phyloP scores from a whole-genome alignment of 202 grass and related monocot genomes.

The Cymbopogon flexuosus region DNA sequence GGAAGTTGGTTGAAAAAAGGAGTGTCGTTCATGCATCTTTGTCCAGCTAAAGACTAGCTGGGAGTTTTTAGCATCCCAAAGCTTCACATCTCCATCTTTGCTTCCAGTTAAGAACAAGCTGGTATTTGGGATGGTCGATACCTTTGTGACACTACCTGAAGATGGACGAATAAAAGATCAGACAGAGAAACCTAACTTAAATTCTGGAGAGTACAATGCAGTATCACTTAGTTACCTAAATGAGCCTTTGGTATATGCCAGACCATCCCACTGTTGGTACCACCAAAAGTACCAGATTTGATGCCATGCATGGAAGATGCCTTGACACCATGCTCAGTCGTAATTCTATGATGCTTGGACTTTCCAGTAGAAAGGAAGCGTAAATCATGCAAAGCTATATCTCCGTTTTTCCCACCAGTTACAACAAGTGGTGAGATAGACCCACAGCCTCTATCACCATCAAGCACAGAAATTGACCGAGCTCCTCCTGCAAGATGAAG shows the following conservation, averaged over 20 bases:
- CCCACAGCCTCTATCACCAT: slow-evolving; percentile 59
- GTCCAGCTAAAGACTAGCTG: slow-evolving; percentile 77
- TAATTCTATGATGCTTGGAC: slow-evolving; percentile 48
- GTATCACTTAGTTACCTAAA: slow-evolving; percentile 51
- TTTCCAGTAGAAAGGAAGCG: slow-evolving; percentile 83
- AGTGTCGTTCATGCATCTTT: slow-evolving; percentile 88
- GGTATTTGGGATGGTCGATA: slow-evolving; percentile 73
- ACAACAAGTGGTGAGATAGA: slow-evolving; percentile 78
- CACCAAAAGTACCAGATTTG: slow-evolving; percentile 35
- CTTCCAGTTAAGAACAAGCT: slow-evolving; percentile 93
- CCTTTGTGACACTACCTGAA: slow-evolving; percentile 73
- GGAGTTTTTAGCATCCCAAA: slow-evolving; percentile 93
- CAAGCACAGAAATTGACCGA: slow-evolving; percentile 75
- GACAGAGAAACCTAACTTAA: slow-evolving; percentile 31
- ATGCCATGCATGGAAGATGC: slow-evolving; percentile 32
- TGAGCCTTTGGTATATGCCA: slow-evolving; percentile 97
- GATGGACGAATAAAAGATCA: slow-evolving; percentile 33
- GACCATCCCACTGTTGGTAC: slow-evolving; percentile 61
- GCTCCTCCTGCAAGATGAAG: slow-evolving; percentile 76
- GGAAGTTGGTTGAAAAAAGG: slow-evolving; percentile 95
- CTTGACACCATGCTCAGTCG: slow-evolving; percentile 39
- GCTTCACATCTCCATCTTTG: slow-evolving; percentile 98
- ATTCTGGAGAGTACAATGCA: slow-evolving; percentile 31
- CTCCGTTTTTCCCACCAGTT: slow-evolving; percentile 84
- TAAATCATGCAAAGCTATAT: slow-evolving; percentile 79